Evolutionary conservation across 208 protist species (phyloP).

Genomic region (Acanthamoeba lenticulata): DNA sequence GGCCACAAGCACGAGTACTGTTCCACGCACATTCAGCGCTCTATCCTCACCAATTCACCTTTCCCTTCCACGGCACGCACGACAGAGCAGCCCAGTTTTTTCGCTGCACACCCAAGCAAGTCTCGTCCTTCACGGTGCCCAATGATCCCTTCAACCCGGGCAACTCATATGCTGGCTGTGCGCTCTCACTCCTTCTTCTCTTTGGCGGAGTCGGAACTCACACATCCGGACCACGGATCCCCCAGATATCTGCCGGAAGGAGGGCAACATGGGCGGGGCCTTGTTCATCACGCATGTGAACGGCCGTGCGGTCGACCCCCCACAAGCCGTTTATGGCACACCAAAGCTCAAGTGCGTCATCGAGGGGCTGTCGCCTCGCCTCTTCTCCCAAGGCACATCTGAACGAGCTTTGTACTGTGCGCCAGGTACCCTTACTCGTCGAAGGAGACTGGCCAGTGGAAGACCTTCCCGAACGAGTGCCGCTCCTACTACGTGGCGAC

Average conservation of each 20-base stretch:
- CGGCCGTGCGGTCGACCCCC: neutral
- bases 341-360: slow-evolving; percentile 18
- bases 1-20: too few species aligned
- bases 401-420: neutral
- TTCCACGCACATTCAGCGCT: too few species aligned
- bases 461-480: neutral
- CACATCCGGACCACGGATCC: too few species aligned
- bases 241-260: slow-evolving; percentile 26
- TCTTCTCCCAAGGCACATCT: neutral
- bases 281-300: slow-evolving; percentile 44
- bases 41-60: too few species aligned
- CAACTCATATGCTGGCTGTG: neutral
- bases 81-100: neutral
- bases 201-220: too few species aligned
- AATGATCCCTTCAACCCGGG: slow-evolving; percentile 45
- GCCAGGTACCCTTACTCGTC: neutral
- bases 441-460: neutral
- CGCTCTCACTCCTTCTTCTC: neutral
- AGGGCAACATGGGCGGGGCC: neutral
- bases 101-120: neutral
- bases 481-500: neutral
- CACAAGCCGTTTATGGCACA: slow-evolving; percentile 14
- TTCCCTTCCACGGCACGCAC: too few species aligned
- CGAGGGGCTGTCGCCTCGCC: too few species aligned
- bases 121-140: neutral